These are phyloP conservation scores for Ceratobasidium sp. DNA, from an alignment of 1,284 basidiomycete genomes.

Conservation along the genomic window DNA sequence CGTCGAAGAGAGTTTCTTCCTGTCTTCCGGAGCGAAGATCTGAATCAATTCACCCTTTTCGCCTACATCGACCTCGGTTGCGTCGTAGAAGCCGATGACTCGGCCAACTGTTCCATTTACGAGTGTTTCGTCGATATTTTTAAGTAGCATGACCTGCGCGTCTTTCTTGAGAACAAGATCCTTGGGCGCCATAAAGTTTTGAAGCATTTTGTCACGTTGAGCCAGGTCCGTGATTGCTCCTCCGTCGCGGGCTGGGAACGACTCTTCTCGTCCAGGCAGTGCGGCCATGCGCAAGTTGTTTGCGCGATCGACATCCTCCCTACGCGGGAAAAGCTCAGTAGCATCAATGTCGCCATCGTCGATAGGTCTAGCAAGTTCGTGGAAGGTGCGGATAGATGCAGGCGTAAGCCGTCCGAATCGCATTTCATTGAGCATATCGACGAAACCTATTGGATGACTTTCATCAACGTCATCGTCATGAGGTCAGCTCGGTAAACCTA, in stretches of 20 bases:
- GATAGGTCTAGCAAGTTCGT: slow-evolving; percentile 63
- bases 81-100: slow-evolving; percentile 68
- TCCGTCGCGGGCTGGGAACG: slow-evolving; percentile 61
- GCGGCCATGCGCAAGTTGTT: slow-evolving; percentile 68
- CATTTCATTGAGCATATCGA: slow-evolving; percentile 92
- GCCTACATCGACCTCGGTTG: slow-evolving; percentile 45
- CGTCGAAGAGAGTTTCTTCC: slow-evolving; percentile 41
- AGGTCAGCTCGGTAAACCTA: slow-evolving; percentile 43
- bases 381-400: slow-evolving; percentile 67
- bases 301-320: slow-evolving; percentile 81
- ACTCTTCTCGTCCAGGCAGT: slow-evolving; percentile 54
- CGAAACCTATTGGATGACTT: slow-evolving; percentile 63
- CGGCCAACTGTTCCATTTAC: slow-evolving; percentile 86
- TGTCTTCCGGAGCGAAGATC: slow-evolving; percentile 47
- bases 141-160: slow-evolving; percentile 82
- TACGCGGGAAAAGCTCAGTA: slow-evolving; percentile 86
- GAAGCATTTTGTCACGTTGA: slow-evolving; percentile 43
- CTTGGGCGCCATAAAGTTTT: slow-evolving; percentile 50
- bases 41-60: slow-evolving; percentile 46
- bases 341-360: slow-evolving; percentile 78
- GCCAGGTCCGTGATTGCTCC: slow-evolving; percentile 60
- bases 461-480: background rate
- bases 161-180: slow-evolving; percentile 69
- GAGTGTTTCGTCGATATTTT: slow-evolving; percentile 74
- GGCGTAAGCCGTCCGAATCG: slow-evolving; percentile 74